phyloP scores from a whole-genome alignment of 192 early-diverging fungal species.

The Rhizophagus prolifer region DNA sequence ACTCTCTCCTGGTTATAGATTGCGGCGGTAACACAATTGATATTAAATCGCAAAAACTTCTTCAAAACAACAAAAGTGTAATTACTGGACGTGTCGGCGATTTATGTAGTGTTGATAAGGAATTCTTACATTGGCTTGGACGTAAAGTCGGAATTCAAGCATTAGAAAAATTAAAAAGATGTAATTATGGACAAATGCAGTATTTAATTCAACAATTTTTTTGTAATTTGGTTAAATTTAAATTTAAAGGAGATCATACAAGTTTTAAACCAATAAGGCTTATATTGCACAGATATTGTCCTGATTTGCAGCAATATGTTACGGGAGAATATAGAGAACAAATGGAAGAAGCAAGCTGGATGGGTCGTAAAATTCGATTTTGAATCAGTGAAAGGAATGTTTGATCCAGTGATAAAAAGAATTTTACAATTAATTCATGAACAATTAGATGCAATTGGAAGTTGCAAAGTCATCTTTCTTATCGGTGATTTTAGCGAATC shows the following conservation, averaged over 20 bases:
- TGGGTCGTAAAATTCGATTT: constrained; percentile 41
- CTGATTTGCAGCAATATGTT: constrained; percentile 2
- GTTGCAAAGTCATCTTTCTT: constrained; percentile 44
- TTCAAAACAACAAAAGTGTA: not conserved
- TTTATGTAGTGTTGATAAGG: constrained; percentile 12
- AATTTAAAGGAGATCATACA: not conserved
- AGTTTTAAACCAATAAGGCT: not conserved
- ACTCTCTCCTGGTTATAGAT: constrained; percentile 13
- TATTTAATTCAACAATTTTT: constrained; percentile 2
- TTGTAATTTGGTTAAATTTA: not conserved
- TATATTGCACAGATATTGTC: not conserved
- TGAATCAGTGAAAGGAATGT: constrained; percentile 51
- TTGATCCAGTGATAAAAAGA: constrained; percentile 59
- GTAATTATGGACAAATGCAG: constrained; percentile 17
- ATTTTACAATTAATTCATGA: constrained; percentile 51
- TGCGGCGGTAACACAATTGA: constrained; percentile 23
- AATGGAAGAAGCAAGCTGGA: constrained; percentile 44
- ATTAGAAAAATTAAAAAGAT: not conserved
- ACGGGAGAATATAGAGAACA: constrained; percentile 7
- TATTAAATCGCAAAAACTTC: not conserved
- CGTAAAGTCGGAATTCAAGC: constrained; percentile 18
- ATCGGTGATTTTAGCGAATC: constrained; percentile 57
- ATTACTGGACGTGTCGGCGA: constrained; percentile 15
- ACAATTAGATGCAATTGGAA: constrained; percentile 44
- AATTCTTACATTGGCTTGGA: constrained; percentile 10